Percentiles rank a stretch among this genome's conserved stretches.
Conservation (phyloP, 495 filamentous ascomycete genomes). For the Xylaria sp. region DNA sequence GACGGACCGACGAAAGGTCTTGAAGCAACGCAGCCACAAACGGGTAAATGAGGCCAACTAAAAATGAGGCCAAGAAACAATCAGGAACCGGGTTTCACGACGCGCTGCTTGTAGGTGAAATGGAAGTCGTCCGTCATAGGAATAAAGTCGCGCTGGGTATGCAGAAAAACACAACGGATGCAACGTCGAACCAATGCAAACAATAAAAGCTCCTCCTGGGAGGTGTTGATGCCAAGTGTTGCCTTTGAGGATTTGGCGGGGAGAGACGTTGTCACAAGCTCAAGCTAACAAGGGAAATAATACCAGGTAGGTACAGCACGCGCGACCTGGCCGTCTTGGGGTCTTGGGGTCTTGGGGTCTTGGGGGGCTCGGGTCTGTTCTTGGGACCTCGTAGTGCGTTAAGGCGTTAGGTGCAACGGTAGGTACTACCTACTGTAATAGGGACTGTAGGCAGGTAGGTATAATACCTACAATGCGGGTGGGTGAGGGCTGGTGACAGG, state of each 20-base stretch:
- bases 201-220: not conserved
- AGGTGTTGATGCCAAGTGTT: slow-evolving; percentile 33
- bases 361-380: no score
- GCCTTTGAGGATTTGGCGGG: slow-evolving; percentile 30
- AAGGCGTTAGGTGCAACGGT: no score
- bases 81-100: not conserved
- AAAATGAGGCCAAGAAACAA: not conserved
- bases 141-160: not conserved
- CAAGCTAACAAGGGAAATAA: slow-evolving; percentile 8
- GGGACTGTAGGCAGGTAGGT: no score
- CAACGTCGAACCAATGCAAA: slow-evolving; percentile 21
- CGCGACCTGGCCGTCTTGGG: not conserved
- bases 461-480: not conserved
- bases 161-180: slow-evolving; percentile 21
- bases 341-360: not conserved
- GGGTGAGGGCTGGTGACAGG: not conserved
- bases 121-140: slow-evolving; percentile 14
- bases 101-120: not conserved
- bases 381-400: no score
- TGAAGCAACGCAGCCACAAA: not conserved
- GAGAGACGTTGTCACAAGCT: slow-evolving; percentile 20
- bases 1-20: not conserved
- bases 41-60: not conserved
- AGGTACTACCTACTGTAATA: no score
- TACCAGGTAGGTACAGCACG: not conserved